Base-by-base conservation (phyloP, 2,329 filamentous ascomycete genomes). In the Aspergillus chevalieri region DNA sequence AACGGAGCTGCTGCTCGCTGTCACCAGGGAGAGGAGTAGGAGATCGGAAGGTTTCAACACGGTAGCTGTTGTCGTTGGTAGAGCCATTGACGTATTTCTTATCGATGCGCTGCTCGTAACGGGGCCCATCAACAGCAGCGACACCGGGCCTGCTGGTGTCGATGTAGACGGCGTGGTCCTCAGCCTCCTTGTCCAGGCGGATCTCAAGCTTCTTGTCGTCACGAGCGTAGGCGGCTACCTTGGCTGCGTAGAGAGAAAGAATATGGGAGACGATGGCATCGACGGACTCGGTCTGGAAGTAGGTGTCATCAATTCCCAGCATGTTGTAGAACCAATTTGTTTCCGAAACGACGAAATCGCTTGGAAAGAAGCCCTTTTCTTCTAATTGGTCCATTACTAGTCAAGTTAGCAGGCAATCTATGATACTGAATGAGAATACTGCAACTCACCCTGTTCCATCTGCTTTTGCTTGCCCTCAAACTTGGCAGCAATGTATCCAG, bases 301-400 rank as follows among this genome's bases (percentile, higher is more conserved):
- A 97, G 73, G 95, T 92, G 78, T 96, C 93, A 65, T 98, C 93
- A 62, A 98, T 98, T 60, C 93, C 93, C 21, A 98, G 83, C 70
- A 94, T 87, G 68, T 93, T 88, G 77, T 98, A 98, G 78, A 98
- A 98, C 92, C 93, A 98, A 52, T 83, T 80, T 46, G 91, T 88
- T 73, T 98, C 91, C 22, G 84, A 80, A 55, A 94, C 87, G 55
- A 96, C 80, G 57, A 95, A 87, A 47, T 86, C 78, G 50, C 81
- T 79, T 1, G 93, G 93, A 53, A 98, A 88, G 81, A 94, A 96
- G 52, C 85, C 87, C 65, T 85, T 87, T 57, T 85, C 80, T 64
- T 83, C 79, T 59, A 96, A 83, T 65, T 85, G 76, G 57, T 86
- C 84, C 82, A 89, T 90, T 66, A 96, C 91, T 89, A 55, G 39